Evolutionary conservation across 2,329 filamentous ascomycete genomes (phyloP).

Genomic region (Orbilia brochopaga): DNA sequence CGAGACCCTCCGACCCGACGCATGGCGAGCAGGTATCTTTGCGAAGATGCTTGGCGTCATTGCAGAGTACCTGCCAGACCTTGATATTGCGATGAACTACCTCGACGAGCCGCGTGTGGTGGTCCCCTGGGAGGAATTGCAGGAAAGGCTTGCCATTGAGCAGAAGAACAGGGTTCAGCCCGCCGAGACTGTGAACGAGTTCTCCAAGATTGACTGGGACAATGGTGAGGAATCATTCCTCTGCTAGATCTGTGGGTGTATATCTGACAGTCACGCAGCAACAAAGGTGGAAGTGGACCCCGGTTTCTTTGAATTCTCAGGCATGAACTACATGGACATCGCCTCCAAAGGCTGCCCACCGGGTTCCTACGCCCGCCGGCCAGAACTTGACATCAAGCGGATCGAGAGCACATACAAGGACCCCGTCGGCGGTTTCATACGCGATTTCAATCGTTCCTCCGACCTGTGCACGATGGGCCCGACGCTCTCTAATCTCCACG

Average conservation of each 20-base stretch:
- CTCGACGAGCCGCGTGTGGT: slow-evolving; percentile 70
- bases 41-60: slow-evolving; percentile 61
- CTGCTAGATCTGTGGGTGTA: slow-evolving; percentile 52
- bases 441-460: slow-evolving; percentile 67
- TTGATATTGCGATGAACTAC: slow-evolving; percentile 71
- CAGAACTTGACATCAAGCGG: slow-evolving; percentile 59
- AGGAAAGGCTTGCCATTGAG: slow-evolving; percentile 63
- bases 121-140: slow-evolving; percentile 66
- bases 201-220: slow-evolving; percentile 52
- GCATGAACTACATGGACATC: slow-evolving; percentile 67
- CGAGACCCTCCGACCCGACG: slow-evolving; percentile 56
- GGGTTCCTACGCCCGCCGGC: slow-evolving; percentile 65
- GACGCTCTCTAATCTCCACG: slow-evolving; percentile 68
- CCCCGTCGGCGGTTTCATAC: slow-evolving; percentile 65
- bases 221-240: slow-evolving; percentile 11
- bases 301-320: slow-evolving; percentile 60
- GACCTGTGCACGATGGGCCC: slow-evolving; percentile 72
- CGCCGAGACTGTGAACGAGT: slow-evolving; percentile 55
- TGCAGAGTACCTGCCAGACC: slow-evolving; percentile 65
- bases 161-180: slow-evolving; percentile 60
- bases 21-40: slow-evolving; percentile 60
- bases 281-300: slow-evolving; percentile 14
- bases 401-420: slow-evolving; percentile 63
- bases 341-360: slow-evolving; percentile 66
- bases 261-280: slow-evolving; percentile 55